Evolutionary conservation across 495 filamentous ascomycete genomes (phyloP).

Genomic region (Oleoguttula mirabilis): DNA sequence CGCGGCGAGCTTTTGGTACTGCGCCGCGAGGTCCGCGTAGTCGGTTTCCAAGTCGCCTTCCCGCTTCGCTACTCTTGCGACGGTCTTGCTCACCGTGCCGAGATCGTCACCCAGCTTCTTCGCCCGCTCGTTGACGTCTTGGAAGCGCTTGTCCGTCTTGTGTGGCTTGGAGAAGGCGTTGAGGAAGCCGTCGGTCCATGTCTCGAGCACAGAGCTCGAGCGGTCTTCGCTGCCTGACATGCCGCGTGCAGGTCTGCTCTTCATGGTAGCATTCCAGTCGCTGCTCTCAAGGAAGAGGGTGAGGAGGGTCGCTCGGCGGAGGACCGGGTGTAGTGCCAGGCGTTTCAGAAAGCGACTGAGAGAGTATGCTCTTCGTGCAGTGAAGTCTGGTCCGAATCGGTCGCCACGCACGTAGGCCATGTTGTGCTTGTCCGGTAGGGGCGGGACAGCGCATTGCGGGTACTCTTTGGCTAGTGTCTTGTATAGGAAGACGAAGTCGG

Average conservation of each 20-base stretch:
- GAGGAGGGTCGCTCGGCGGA: conserved; percentile 70
- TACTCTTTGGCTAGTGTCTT: conserved; percentile 79
- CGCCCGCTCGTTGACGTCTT: conserved; percentile 83
- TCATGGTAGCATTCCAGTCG: conserved; percentile 97
- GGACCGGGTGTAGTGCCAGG: conserved; percentile 72
- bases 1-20: conserved; percentile 82
- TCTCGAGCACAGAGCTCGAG: conserved; percentile 67
- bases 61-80: conserved; percentile 75
- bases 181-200: conserved; percentile 88
- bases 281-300: conserved; percentile 80
- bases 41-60: conserved; percentile 83
- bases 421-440: conserved; percentile 94
- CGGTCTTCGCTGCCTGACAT: conserved; percentile 41
- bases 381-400: conserved; percentile 89
- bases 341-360: conserved; percentile 85
- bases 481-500: conserved; percentile 94
- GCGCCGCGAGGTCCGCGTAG: conserved; percentile 75
- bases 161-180: conserved; percentile 95
- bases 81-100: conserved; percentile 81
- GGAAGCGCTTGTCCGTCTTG: conserved; percentile 88
- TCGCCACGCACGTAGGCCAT: conserved; percentile 97
- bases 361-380: conserved; percentile 75
- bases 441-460: conserved; percentile 82
- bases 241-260: conserved; percentile 51
- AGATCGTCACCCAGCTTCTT: conserved; percentile 95